These are phyloP conservation scores for Aspergillus japonicus DNA, from an alignment of 2,329 filamentous ascomycete species.

Conservation along the genomic window DNA sequence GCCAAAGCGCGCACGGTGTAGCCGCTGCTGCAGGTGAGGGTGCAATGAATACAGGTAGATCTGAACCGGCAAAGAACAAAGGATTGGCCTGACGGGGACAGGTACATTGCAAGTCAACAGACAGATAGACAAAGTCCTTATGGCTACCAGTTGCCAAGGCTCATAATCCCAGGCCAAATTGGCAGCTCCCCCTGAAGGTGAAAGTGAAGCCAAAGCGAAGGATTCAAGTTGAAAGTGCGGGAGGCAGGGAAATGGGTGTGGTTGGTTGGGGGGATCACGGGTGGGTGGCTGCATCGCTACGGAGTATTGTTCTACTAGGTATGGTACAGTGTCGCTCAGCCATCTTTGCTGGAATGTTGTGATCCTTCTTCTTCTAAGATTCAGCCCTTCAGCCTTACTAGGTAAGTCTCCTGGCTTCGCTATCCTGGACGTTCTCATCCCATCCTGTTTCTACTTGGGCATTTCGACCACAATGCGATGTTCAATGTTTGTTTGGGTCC, in stretches of 20 bases:
- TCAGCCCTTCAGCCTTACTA: no score
- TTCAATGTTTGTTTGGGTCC: neutral
- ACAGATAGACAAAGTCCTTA: neutral
- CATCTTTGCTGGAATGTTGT: no score
- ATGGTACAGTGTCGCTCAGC: no score
- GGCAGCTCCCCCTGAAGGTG: neutral
- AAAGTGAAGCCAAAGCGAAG: neutral
- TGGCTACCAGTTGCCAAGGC: neutral
- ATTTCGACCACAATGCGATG: no score
- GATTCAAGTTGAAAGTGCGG: neutral
- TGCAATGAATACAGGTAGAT: neutral
- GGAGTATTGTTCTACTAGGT: no score
- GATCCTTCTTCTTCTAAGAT: no score
- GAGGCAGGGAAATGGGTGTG: neutral
- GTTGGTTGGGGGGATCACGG: neutral
- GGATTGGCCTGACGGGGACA: neutral
- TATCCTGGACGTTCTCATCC: no score
- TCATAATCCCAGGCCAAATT: neutral
- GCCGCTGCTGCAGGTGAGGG: neutral
- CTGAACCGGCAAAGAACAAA: neutral
- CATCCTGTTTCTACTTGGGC: no score
- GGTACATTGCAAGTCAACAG: neutral
- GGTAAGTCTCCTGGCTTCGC: no score
- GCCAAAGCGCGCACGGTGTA: neutral
- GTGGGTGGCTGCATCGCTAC: neutral